Evolutionary conservation across 192 early-diverging fungal species (phyloP).

Genomic region (Backusella parvicylindrica): DNA sequence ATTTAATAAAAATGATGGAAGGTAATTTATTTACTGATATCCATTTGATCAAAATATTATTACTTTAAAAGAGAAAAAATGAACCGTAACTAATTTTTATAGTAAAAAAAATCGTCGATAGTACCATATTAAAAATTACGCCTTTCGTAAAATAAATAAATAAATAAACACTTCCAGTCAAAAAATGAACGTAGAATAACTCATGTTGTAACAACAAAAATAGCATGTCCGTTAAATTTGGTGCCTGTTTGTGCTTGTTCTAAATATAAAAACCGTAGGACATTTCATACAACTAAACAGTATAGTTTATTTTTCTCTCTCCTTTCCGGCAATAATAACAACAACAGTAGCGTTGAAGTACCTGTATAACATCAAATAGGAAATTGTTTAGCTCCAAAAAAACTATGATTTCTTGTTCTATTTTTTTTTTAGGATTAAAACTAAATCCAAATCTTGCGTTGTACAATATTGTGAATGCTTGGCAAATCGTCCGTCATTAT

Average conservation of each 20-base stretch:
- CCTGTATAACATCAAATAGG: not conserved
- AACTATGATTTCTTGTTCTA: not conserved
- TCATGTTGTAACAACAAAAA: not conserved
- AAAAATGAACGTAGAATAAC: not conserved
- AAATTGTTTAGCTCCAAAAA: not conserved
- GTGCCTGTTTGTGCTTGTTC: not conserved
- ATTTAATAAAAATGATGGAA: not conserved
- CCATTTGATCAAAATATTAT: not conserved
- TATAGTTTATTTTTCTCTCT: not conserved
- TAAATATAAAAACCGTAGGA: not conserved
- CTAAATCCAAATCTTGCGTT: not conserved
- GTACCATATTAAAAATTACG: not conserved
- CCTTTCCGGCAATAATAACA: not conserved
- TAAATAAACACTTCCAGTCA: too few species aligned
- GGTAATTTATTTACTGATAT: not conserved
- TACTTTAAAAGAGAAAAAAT: not conserved
- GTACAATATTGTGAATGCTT: not conserved
- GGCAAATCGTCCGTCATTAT: not conserved
- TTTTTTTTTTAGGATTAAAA: not conserved
- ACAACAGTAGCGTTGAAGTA: not conserved
- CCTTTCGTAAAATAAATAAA: not conserved
- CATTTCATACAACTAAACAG: not conserved
- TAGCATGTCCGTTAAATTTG: not conserved
- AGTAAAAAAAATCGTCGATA: not conserved
- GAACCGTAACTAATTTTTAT: not conserved